A percentile compares a stretch with the other conserved stretches of the same genome.
Conservation (phyloP, 75 land plant genomes). For the Isoetes taiwanensis region DNA sequence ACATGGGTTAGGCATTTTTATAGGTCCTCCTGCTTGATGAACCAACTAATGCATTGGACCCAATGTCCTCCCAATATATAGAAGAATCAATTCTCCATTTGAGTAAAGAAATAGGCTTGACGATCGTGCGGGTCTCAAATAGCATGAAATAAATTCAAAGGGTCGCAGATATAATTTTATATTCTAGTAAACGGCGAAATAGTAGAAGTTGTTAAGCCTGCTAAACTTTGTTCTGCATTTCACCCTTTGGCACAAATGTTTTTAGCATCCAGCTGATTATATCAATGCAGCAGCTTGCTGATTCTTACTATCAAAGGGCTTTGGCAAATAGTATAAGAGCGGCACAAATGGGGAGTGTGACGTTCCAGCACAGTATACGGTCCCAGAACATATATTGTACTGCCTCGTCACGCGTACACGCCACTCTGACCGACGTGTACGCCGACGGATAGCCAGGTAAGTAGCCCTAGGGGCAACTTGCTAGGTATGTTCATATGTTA, state of each 20-base stretch:
- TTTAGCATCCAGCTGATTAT: slow-evolving; percentile 42
- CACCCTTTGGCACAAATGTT: slow-evolving; percentile 79
- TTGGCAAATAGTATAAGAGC: too few species aligned
- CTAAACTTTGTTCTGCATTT: slow-evolving; percentile 38
- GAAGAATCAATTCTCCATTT: slow-evolving; percentile 59
- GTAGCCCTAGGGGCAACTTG: too few species aligned
- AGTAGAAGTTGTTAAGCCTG: slow-evolving; percentile 59
- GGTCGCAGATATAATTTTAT: slow-evolving; percentile 57
- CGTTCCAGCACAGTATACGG: too few species aligned
- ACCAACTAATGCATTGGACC: slow-evolving; percentile 90
- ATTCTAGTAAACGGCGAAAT: slow-evolving; percentile 65
- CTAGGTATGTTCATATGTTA: too few species aligned
- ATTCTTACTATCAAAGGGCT: too few species aligned
- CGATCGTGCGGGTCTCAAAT: slow-evolving; percentile 71
- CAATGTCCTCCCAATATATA: slow-evolving; percentile 80
- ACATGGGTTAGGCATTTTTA: too few species aligned
- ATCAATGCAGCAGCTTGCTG: too few species aligned
- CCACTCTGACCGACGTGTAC: too few species aligned
- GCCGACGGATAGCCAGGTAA: too few species aligned
- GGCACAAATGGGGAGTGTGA: too few species aligned
- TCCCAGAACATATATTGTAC: too few species aligned
- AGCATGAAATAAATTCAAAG: slow-evolving; percentile 81
- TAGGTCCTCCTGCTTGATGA: slow-evolving; percentile 80
- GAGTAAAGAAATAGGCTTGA: slow-evolving; percentile 41
- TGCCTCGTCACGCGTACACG: too few species aligned